Evolutionary conservation across 768 basidiomycete genomes (phyloP).

Genomic region (Coprinellus micaceus): DNA sequence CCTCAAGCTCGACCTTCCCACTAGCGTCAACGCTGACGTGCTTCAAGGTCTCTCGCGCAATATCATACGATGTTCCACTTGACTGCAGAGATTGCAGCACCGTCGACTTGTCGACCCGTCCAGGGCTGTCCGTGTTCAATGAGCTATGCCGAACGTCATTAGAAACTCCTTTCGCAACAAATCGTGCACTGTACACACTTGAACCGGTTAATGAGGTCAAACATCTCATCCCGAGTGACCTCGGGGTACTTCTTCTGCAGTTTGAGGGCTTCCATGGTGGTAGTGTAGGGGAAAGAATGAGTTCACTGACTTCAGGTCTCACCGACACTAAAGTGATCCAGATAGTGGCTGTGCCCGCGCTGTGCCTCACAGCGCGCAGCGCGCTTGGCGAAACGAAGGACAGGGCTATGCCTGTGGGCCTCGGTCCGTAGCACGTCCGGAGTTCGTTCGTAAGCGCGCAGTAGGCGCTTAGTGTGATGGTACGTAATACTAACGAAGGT

Average conservation of each 20-base stretch:
- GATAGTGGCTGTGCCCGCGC: no score
- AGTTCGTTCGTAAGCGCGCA: neutral
- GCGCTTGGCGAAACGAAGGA: no score
- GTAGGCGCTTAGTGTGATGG: no score
- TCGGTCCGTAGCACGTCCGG: neutral
- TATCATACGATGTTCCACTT: slow-evolving; percentile 86
- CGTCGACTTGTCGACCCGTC: slow-evolving; percentile 76
- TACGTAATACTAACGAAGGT: no score
- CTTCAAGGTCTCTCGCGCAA: slow-evolving; percentile 87
- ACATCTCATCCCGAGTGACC: slow-evolving; percentile 90
- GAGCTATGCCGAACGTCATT: neutral
- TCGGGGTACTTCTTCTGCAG: slow-evolving; percentile 92
- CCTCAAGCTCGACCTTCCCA: slow-evolving; percentile 94
- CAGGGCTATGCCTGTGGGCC: no score
- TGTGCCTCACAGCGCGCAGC: no score
- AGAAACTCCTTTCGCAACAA: slow-evolving; percentile 5
- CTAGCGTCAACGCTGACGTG: slow-evolving; percentile 90
- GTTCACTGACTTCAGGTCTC: no score
- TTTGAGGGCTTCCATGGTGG: slow-evolving; percentile 73
- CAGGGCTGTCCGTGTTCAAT: slow-evolving; percentile 64
- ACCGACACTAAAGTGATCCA: no score
- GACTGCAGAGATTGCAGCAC: slow-evolving; percentile 77
- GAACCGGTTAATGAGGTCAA: slow-evolving; percentile 91
- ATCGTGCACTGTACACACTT: slow-evolving; percentile 58
- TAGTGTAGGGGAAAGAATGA: neutral